These are phyloP conservation scores for Arachis hypogaea DNA, from an alignment of 306 rosid genomes.

Conservation along the genomic window DNA sequence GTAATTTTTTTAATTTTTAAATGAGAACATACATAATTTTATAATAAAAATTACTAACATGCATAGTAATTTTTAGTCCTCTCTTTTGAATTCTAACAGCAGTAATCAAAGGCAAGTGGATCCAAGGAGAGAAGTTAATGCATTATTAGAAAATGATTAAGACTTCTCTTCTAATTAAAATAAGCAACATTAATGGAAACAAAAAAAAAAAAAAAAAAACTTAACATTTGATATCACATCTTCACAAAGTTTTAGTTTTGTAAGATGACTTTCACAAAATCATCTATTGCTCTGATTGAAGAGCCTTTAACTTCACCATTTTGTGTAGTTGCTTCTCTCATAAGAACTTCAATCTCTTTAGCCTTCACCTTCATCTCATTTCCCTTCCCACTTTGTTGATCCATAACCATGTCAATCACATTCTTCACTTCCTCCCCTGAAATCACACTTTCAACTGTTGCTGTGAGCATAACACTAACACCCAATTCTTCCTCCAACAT, in stretches of 20 bases:
- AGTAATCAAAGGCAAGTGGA: too few relatives aligned
- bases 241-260: slow-evolving; percentile 11
- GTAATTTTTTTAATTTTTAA: too few relatives aligned
- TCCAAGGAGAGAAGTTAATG: too few relatives aligned
- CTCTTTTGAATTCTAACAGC: too few relatives aligned
- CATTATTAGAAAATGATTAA: too few relatives aligned
- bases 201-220: too few relatives aligned
- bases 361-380: slow-evolving; percentile 59
- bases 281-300: slow-evolving; percentile 44
- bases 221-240: not conserved
- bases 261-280: slow-evolving; percentile 41
- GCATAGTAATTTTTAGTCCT: too few relatives aligned
- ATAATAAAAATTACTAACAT: too few relatives aligned
- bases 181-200: too few relatives aligned
- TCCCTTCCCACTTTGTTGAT: slow-evolving; percentile 44
- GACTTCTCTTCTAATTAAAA: too few relatives aligned
- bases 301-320: slow-evolving; percentile 48
- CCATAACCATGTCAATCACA: slow-evolving; percentile 57
- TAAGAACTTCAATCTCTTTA: slow-evolving; percentile 33
- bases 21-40: too few relatives aligned
- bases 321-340: slow-evolving; percentile 44
- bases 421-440: slow-evolving; percentile 49
- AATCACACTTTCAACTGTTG: slow-evolving; percentile 48
- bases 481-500: slow-evolving; percentile 83
- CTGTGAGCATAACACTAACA: slow-evolving; percentile 58